These are phyloP conservation scores for Paracamarosporium sp. DNA, from an alignment of 2,329 filamentous ascomycete genomes.

Conservation along the genomic window DNA sequence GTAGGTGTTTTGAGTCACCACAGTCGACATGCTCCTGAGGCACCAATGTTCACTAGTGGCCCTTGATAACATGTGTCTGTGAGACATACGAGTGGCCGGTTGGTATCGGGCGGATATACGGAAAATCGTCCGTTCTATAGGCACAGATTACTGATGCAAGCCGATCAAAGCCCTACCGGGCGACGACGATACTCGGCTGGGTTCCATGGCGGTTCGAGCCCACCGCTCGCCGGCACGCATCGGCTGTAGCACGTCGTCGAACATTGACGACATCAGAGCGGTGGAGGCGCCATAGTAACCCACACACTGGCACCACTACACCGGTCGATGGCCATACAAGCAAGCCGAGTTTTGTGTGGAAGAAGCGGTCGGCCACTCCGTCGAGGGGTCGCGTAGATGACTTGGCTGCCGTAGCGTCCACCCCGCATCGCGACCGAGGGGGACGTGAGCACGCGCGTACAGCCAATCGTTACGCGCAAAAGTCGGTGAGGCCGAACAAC, in stretches of 20 bases:
- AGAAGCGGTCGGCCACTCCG: constrained; percentile 23
- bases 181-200: background rate
- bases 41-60: background rate
- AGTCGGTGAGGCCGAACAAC: constrained; percentile 11
- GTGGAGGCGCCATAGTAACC: background rate
- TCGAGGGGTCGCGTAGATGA: constrained; percentile 14
- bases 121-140: background rate
- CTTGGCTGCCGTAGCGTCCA: constrained; percentile 11
- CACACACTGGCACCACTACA: constrained; percentile 4
- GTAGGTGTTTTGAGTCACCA: background rate
- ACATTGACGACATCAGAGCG: background rate
- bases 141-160: background rate
- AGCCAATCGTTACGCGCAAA: constrained; percentile 16
- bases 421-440: constrained; percentile 14
- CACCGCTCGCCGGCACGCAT: background rate
- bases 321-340: constrained; percentile 21
- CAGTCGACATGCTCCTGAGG: background rate
- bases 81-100: background rate
- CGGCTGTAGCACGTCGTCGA: background rate
- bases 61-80: background rate
- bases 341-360: constrained; percentile 6
- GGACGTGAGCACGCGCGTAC: background rate
- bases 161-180: background rate
- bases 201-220: background rate
- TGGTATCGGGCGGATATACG: background rate